A percentile compares a stretch with the other conserved stretches of the same genome.
Conservation (phyloP, 495 filamentous ascomycete species). For the Podospora conica region DNA sequence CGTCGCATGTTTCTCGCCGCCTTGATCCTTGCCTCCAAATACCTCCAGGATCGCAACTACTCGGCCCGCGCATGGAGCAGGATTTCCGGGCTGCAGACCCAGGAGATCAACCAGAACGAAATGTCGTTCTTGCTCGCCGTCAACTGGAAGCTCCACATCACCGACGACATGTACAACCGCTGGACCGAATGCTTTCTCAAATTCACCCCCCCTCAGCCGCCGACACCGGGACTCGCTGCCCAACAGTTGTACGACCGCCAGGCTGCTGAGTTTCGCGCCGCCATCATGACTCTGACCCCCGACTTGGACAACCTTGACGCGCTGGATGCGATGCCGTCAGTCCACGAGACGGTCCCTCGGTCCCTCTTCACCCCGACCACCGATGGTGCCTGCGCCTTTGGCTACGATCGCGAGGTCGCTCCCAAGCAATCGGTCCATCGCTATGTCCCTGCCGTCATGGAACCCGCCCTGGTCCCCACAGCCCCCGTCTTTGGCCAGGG, state of each 20-base stretch:
- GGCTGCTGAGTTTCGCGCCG: slow-evolving; percentile 61
- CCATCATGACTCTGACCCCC: slow-evolving; percentile 73
- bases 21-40: slow-evolving; percentile 91
- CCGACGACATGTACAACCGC: slow-evolving; percentile 77
- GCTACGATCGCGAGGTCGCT: slow-evolving; percentile 37
- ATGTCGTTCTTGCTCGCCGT: slow-evolving; percentile 86
- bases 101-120: slow-evolving; percentile 95
- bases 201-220: slow-evolving; percentile 64
- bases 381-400: slow-evolving; percentile 26
- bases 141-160: slow-evolving; percentile 90
- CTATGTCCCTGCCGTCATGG: slow-evolving; percentile 51
- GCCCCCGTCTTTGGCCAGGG: slow-evolving; percentile 47
- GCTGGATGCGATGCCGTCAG: slow-evolving; percentile 30
- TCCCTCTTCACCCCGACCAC: slow-evolving; percentile 27
- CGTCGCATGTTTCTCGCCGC: slow-evolving; percentile 95
- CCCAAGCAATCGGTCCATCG: slow-evolving; percentile 30
- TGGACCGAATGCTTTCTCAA: slow-evolving; percentile 91
- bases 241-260: slow-evolving; percentile 38
- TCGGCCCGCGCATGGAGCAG: slow-evolving; percentile 97
- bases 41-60: slow-evolving; percentile 95
- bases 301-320: slow-evolving; percentile 61
- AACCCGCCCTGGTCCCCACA: slow-evolving; percentile 52
- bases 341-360: slow-evolving; percentile 21
- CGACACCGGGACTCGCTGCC: slow-evolving; percentile 47
- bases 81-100: slow-evolving; percentile 84